phyloP scores from a whole-genome alignment of 2,329 filamentous ascomycete genomes.

The Colletotrichum sp. region DNA sequence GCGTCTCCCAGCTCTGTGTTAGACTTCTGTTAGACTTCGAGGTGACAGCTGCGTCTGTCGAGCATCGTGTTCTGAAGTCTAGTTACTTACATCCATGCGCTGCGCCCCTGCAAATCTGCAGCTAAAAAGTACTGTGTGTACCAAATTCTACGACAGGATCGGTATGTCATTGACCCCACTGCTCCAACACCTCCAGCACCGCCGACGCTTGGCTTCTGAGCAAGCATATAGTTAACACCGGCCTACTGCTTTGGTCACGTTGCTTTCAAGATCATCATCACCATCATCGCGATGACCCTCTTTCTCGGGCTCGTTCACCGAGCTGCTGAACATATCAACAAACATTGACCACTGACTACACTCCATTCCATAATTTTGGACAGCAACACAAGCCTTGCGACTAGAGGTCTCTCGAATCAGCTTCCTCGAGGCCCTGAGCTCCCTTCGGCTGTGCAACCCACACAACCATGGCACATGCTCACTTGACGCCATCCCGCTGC shows the following conservation, averaged over 20 bases:
- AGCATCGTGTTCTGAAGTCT: neutral
- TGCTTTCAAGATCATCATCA: neutral
- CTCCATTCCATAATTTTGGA: neutral
- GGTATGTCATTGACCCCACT: neutral
- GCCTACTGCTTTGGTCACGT: neutral
- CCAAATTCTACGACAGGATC: neutral
- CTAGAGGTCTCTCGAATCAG: neutral
- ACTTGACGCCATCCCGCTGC: neutral
- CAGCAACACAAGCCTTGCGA: neutral
- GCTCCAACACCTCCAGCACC: neutral
- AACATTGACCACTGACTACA: neutral
- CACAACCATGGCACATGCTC: neutral
- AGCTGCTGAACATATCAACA: neutral
- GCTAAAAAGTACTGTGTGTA: neutral
- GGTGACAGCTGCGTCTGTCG: neutral
- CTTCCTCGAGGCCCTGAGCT: neutral
- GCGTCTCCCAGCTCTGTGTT: accelerated
- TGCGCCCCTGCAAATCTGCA: neutral
- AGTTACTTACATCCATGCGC: neutral
- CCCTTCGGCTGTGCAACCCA: neutral
- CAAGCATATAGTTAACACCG: accelerated
- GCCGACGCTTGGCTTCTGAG: neutral
- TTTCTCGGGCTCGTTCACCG: neutral
- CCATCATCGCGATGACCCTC: neutral
- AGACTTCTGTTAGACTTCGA: neutral